phyloP scores from a whole-genome alignment of 2,329 filamentous ascomycete species.

The Emmonsia crescens region DNA sequence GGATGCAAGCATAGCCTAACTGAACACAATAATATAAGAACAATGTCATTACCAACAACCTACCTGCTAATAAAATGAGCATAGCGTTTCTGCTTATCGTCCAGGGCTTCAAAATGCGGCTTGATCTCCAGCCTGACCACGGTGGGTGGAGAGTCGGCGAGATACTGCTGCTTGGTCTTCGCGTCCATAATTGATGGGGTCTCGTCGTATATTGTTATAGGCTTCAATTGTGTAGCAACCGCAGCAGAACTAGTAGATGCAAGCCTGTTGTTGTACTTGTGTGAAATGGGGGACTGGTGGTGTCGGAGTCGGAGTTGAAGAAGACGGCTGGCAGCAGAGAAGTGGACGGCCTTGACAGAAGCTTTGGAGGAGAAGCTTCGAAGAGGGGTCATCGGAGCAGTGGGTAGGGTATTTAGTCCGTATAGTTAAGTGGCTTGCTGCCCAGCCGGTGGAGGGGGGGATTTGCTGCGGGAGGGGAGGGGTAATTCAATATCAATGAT shows the following conservation, averaged over 20 bases:
- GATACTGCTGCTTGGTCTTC: slow-evolving; percentile 52
- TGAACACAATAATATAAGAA: neutral
- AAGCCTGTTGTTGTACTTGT: neutral
- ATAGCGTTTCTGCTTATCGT: slow-evolving; percentile 66
- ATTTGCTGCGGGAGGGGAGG: neutral
- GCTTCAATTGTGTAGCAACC: slow-evolving; percentile 3
- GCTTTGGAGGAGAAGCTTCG: slow-evolving; percentile 7
- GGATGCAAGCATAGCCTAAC: neutral
- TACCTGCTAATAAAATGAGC: slow-evolving; percentile 79
- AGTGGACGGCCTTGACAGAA: neutral
- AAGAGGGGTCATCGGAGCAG: slow-evolving; percentile 13
- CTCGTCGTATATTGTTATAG: slow-evolving; percentile 5
- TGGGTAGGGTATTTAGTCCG: no score
- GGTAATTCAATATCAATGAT: neutral
- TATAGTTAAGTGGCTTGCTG: no score
- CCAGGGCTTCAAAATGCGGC: slow-evolving; percentile 68
- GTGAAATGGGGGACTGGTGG: slow-evolving; percentile 15
- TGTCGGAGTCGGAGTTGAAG: slow-evolving; percentile 19
- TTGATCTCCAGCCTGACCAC: slow-evolving; percentile 83
- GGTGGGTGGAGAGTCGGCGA: slow-evolving; percentile 81
- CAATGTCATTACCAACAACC: neutral
- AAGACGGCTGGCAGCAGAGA: slow-evolving; percentile 3
- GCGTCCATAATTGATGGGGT: slow-evolving; percentile 27
- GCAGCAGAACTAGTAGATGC: slow-evolving; percentile 6
- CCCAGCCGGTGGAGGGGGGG: neutral